Conservation (phyloP, 148 eudicot genomes). For the Chenopodium suecicum region DNA sequence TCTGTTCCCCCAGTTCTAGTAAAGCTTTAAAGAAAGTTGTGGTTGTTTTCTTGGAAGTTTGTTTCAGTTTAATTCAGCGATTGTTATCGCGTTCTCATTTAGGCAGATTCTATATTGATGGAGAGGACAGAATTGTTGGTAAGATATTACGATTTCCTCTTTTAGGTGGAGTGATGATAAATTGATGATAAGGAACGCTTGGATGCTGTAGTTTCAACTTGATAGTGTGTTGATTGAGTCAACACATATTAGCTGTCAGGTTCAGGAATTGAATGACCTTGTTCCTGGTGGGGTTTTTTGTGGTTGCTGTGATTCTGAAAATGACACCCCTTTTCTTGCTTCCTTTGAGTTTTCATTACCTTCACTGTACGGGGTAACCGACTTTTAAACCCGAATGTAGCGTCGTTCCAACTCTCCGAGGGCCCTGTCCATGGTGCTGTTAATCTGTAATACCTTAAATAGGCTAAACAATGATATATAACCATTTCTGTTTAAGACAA, state of each 20-base stretch:
- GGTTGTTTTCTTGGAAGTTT: background rate
- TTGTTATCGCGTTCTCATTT: background rate
- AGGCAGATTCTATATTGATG: background rate
- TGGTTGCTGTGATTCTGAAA: conserved; percentile 16
- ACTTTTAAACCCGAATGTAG: background rate
- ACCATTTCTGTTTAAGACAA: too few species aligned
- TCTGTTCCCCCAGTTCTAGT: conserved; percentile 2
- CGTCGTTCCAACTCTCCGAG: background rate
- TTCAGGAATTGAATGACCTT: conserved; percentile 23
- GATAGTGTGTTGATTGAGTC: conserved; percentile 15
- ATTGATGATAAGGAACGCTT: conserved; percentile 26
- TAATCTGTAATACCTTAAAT: too few species aligned
- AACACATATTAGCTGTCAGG: conserved; percentile 22
- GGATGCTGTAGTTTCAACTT: conserved; percentile 22
- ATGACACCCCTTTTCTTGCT: background rate
- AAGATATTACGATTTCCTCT: conserved; percentile 3
- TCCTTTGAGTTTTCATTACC: background rate
- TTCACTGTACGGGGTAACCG: background rate
- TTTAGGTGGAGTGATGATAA: conserved; percentile 10
- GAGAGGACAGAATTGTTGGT: conserved; percentile 15
- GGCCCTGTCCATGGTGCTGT: too few species aligned
- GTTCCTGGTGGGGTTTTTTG: conserved; percentile 12
- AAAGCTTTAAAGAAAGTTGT: background rate
- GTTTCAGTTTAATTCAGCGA: background rate
- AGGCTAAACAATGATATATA: too few species aligned